phyloP scores from a whole-genome alignment of 2,329 filamentous ascomycete species.

The Colletotrichum aenigma region DNA sequence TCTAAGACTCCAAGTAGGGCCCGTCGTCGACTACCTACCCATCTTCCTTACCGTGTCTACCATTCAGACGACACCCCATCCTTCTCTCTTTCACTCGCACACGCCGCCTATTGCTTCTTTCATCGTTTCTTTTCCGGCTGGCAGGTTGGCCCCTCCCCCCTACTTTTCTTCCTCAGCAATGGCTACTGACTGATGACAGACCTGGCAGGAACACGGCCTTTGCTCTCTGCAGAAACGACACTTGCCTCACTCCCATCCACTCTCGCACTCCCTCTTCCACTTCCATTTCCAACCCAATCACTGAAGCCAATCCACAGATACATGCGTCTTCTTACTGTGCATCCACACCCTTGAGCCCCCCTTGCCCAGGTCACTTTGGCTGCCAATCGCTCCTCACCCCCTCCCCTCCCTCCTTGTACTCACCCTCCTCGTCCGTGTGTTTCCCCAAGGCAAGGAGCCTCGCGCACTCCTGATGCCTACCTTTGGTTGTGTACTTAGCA shows the following conservation, averaged over 20 bases:
- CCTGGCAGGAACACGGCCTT: constrained; percentile 13
- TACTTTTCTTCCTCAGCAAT: constrained; percentile 4
- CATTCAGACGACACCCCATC: not conserved
- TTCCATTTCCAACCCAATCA: not conserved
- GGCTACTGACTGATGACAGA: constrained; percentile 13
- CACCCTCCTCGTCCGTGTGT: constrained; percentile 10
- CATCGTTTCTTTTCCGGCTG: constrained; percentile 18
- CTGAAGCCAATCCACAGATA: not conserved
- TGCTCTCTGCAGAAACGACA: not conserved
- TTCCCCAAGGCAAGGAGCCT: constrained; percentile 18
- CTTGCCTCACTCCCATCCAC: not conserved
- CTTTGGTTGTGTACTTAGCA: not conserved
- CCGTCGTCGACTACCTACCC: not conserved
- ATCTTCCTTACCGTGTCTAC: not conserved
- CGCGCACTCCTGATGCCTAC: constrained; percentile 9
- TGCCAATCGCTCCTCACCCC: not conserved
- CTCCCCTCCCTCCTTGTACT: constrained; percentile 9
- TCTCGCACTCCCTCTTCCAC: not conserved
- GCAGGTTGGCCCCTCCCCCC: constrained; percentile 4
- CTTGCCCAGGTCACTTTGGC: not conserved
- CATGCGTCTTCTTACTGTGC: not conserved
- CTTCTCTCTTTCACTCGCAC: constrained; percentile 4
- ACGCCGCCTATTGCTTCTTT: constrained; percentile 16
- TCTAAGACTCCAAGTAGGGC: not conserved
- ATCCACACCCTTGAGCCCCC: not conserved